Evolutionary conservation across 179 eudicot species (phyloP), one percentile per base, ranked within the genome.

Genomic region (Silene noctiflora): DNA sequence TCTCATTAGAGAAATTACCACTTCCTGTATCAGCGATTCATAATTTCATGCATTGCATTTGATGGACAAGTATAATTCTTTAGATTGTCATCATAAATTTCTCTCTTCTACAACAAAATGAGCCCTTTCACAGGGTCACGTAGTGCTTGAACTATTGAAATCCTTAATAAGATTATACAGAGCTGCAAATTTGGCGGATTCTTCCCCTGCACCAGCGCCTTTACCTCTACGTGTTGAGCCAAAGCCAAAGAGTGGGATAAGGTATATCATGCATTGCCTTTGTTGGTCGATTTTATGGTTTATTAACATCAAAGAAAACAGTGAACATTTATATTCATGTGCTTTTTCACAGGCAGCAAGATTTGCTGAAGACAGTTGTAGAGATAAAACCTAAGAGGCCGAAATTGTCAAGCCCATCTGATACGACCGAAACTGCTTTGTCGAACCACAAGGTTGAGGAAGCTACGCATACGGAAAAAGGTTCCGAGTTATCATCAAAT

Each of bases 171-270:
- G 33, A 77, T 74, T 53, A 42, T 84, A 94, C 98, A 85, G 87
- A 86, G 98, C 98, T 71, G 98, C 93, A 42, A 89, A 79, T 80
- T 55, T 87, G 81, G 92, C 91, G 19, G 96, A 94, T 87, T 82
- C 98, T 73, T 79, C 91, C 56, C 89, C 96, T 67, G 89, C 90
- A 66, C 72, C 88, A 14, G 78, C 89, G 79, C 97, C 98, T 27
- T 77, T 94, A 85, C 84, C 96, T 46, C 92, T 90, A 48, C 94
- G 97, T 72, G 97, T 90, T 44, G 98, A 94, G 72, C 91, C 97
- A 72, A 94, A 94, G 85, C 88, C 97, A 69, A 94, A 92, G 85
- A 94, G 97, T 81, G 97, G 97, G 72, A 94, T 92, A 79, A 89
- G 98, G 97, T 92, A 78, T 60, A 24, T 9, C 16, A 27, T 12